These are phyloP conservation scores for Leishmania mexicana DNA, from an alignment of 208 protist species.

Conservation along the genomic window DNA sequence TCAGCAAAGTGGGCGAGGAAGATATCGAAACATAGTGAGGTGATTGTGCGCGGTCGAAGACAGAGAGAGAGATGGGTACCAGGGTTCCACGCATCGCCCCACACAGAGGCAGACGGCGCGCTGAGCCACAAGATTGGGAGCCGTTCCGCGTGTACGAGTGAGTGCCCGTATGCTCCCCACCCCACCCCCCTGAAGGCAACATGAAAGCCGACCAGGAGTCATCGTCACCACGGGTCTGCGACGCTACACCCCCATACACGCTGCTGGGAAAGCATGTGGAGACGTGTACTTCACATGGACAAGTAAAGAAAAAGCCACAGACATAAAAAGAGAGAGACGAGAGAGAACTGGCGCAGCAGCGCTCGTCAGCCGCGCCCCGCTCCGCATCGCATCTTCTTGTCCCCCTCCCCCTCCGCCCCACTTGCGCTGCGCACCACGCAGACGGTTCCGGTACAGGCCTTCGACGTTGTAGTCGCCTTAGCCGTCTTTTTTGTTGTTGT, in stretches of 20 bases:
- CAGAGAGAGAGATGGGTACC: not conserved
- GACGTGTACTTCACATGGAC: not conserved
- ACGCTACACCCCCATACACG: not conserved
- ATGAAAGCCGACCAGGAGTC: not conserved
- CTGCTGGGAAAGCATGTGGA: not conserved
- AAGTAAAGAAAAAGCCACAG: not conserved
- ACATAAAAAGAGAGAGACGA: not conserved
- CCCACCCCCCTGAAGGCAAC: not conserved
- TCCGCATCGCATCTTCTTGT: not conserved
- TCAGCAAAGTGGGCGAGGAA: not conserved
- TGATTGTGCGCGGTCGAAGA: not conserved
- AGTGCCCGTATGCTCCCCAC: not conserved
- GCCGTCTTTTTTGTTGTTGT: not conserved
- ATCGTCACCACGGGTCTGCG: not conserved
- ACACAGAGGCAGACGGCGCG: not conserved
- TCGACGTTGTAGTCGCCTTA: not conserved
- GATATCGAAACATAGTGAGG: not conserved
- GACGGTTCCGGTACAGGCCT: not conserved
- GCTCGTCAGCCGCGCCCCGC: not conserved
- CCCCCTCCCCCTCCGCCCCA: no score
- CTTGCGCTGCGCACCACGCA: not conserved
- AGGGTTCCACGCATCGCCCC: not conserved
- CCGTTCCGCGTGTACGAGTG: not conserved
- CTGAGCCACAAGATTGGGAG: not conserved
- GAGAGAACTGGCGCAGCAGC: not conserved